Percentiles rank a stretch among this genome's conserved stretches.
Conservation (phyloP, 192 early-diverging fungal genomes). For the Funneliformis geosporum region DNA sequence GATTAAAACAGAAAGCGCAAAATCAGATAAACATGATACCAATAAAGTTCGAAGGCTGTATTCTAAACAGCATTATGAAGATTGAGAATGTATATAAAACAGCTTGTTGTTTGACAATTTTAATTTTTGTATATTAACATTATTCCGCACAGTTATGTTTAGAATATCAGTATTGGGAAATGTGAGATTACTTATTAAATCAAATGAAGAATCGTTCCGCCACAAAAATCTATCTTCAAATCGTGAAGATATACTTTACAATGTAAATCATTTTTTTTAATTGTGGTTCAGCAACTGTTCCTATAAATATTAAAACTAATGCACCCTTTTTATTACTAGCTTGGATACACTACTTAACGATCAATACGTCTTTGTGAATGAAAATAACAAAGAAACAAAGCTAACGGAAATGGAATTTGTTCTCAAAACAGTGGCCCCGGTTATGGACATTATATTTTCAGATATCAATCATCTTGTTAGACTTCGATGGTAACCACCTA, state of each 20-base stretch:
- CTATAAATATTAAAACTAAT: conserved; percentile 4
- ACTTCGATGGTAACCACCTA: conserved; percentile 20
- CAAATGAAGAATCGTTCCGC: conserved; percentile 7
- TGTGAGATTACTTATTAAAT: neutral
- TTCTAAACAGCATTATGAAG: neutral
- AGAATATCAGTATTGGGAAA: neutral
- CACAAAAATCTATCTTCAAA: neutral
- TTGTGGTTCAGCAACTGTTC: neutral
- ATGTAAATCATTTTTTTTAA: neutral
- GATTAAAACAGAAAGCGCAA: conserved; percentile 3
- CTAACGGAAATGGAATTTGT: conserved; percentile 20
- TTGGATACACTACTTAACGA: conserved; percentile 11
- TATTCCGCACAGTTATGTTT: neutral
- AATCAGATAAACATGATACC: conserved; percentile 13
- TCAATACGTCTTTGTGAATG: conserved; percentile 12
- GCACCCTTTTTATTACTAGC: neutral
- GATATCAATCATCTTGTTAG: conserved; percentile 7
- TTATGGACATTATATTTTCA: conserved; percentile 14
- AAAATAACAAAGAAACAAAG: neutral
- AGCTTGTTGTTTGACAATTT: neutral
- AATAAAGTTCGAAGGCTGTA: conserved; percentile 6
- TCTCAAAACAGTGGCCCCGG: neutral
- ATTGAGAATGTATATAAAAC: neutral
- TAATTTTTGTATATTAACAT: neutral
- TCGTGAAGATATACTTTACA: conserved; percentile 7